Evolutionary conservation across 805 yeast species (phyloP).

Genomic region (Cyberlindnera nakhonratchasimensis): DNA sequence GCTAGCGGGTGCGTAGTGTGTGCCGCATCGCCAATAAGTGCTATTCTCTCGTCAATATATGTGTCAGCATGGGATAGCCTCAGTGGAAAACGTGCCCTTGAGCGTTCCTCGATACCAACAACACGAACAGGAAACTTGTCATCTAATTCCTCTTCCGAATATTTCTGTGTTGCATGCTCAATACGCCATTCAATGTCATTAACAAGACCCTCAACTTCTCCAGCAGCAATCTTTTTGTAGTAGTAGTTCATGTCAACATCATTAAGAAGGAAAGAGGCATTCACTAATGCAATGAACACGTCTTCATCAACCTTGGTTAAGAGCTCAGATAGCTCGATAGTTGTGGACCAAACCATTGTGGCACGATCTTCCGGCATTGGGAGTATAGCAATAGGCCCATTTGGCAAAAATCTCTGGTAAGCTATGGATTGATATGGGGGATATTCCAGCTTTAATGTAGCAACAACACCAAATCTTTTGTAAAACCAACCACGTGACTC

Average conservation of each 20-base stretch:
- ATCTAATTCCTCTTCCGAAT: constrained; percentile 45
- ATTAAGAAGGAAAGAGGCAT: constrained; percentile 82
- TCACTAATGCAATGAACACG: constrained; percentile 65
- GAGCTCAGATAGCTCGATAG: constrained; percentile 67
- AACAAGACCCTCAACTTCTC: constrained; percentile 42
- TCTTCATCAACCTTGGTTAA: constrained; percentile 56
- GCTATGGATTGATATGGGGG: constrained; percentile 72
- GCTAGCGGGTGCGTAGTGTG: constrained; percentile 97
- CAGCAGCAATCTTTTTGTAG: constrained; percentile 42
- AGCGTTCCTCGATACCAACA: constrained; percentile 50
- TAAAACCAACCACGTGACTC: constrained; percentile 92
- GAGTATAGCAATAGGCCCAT: constrained; percentile 90
- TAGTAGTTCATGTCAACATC: constrained; percentile 74
- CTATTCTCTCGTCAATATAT: constrained; percentile 79
- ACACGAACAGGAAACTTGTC: constrained; percentile 67
- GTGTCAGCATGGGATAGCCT: constrained; percentile 87
- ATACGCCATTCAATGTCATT: constrained; percentile 77
- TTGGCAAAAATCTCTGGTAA: constrained; percentile 88
- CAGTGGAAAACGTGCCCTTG: constrained; percentile 87
- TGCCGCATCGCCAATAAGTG: constrained; percentile 97
- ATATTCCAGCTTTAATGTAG: constrained; percentile 71
- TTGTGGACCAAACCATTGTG: constrained; percentile 91
- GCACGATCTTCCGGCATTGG: constrained; percentile 86
- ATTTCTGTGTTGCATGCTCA: constrained; percentile 34
- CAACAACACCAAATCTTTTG: constrained; percentile 87